phyloP scores from a whole-genome alignment of 805 yeast genomes.

The Saturnispora sekii region DNA sequence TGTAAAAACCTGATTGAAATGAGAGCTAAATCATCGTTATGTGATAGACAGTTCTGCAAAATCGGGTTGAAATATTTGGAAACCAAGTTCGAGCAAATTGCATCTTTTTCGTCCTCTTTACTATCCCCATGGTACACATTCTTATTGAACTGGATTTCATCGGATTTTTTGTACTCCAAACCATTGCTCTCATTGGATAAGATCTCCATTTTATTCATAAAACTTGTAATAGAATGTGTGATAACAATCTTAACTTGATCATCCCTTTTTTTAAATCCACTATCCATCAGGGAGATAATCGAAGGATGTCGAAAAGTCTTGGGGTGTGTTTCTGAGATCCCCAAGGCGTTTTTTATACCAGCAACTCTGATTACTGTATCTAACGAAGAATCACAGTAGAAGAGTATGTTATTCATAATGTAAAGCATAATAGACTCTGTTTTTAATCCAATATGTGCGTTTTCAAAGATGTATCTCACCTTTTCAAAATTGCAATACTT shows the following conservation, averaged over 20 bases:
- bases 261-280: slow-evolving; percentile 33
- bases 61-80: slow-evolving; percentile 49
- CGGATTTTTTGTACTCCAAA: slow-evolving; percentile 28
- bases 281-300: slow-evolving; percentile 42
- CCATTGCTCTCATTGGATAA: slow-evolving; percentile 34
- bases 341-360: slow-evolving; percentile 49
- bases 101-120: slow-evolving; percentile 44
- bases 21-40: slow-evolving; percentile 30
- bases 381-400: slow-evolving; percentile 33
- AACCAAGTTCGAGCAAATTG: slow-evolving; percentile 63
- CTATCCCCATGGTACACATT: slow-evolving; percentile 48
- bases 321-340: slow-evolving; percentile 54
- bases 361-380: slow-evolving; percentile 32
- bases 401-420: slow-evolving; percentile 47
- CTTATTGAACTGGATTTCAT: slow-evolving; percentile 31
- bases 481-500: slow-evolving; percentile 54
- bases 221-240: slow-evolving; percentile 46
- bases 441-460: slow-evolving; percentile 32
- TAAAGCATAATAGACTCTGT: slow-evolving; percentile 50
- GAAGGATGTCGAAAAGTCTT: slow-evolving; percentile 52
- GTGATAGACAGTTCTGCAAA: slow-evolving; percentile 40
- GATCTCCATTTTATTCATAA: slow-evolving; percentile 48
- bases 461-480: slow-evolving; percentile 30
- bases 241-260: slow-evolving; percentile 40
- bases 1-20: slow-evolving; percentile 47